Conservation (phyloP, 805 yeast species). For the Saccharomycopsis sp. region DNA sequence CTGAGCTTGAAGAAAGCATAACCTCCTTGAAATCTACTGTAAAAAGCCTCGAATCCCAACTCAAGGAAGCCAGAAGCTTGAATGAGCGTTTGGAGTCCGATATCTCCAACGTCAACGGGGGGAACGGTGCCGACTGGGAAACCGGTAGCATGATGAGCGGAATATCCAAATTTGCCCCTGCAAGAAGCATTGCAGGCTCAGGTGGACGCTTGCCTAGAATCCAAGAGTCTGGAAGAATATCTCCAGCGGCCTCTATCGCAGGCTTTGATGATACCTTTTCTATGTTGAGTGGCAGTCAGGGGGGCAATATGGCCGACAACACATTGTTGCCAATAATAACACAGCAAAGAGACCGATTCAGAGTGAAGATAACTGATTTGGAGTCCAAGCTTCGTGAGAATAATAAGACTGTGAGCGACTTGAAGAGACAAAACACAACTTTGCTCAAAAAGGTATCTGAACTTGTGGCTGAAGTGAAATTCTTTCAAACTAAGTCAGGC, state of each 20-base stretch:
- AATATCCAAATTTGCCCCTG: slow-evolving; percentile 33
- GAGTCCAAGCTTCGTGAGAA: slow-evolving; percentile 73
- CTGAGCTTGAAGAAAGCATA: slow-evolving; percentile 37
- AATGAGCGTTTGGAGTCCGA: slow-evolving; percentile 71
- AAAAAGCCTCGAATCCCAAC: slow-evolving; percentile 30
- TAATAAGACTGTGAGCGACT: slow-evolving; percentile 44
- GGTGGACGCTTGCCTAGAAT: slow-evolving; percentile 33
- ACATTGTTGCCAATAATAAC: slow-evolving; percentile 79
- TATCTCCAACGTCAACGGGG: slow-evolving; percentile 47
- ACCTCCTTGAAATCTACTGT: slow-evolving; percentile 35
- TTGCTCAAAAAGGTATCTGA: slow-evolving; percentile 71
- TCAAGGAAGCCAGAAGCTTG: slow-evolving; percentile 36
- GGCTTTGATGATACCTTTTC: slow-evolving; percentile 22
- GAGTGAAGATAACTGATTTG: slow-evolving; percentile 72
- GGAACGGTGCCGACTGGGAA: slow-evolving; percentile 45
- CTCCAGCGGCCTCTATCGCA: slow-evolving; percentile 32
- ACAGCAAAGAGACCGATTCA: slow-evolving; percentile 90
- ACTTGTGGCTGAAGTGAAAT: slow-evolving; percentile 71
- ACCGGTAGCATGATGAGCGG: slow-evolving; percentile 66
- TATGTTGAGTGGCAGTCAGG: slow-evolving; percentile 17
- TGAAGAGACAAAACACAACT: slow-evolving; percentile 55
- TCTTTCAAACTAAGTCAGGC: slow-evolving; percentile 43
- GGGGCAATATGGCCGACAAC: slow-evolving; percentile 20
- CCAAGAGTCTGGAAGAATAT: slow-evolving; percentile 30
- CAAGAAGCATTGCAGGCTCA: slow-evolving; percentile 37